Evolutionary conservation across 352 stramenopile species (phyloP).

Genomic region (Phytophthora crassamura): DNA sequence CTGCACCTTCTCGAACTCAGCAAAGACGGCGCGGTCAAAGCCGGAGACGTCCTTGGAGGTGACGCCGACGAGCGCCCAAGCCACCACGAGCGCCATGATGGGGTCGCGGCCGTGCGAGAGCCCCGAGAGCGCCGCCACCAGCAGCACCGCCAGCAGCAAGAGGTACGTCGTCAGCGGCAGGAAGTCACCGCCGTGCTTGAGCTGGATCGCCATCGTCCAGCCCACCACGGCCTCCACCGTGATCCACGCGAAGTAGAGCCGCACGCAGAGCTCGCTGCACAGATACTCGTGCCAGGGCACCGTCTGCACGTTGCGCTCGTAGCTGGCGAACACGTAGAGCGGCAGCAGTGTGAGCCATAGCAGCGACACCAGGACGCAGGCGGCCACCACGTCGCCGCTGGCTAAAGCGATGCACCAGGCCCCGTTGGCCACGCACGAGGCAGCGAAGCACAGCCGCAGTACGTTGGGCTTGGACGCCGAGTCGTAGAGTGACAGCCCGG

Average conservation of each 20-base stretch:
- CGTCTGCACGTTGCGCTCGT: constrained; percentile 51
- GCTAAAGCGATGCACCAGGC: constrained; percentile 65
- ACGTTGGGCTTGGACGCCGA: constrained; percentile 47
- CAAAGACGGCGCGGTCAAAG: constrained; percentile 25
- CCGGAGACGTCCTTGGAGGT: constrained; percentile 44
- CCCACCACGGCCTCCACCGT: constrained; percentile 56
- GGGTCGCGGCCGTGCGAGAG: constrained; percentile 62
- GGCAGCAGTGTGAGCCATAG: constrained; percentile 65
- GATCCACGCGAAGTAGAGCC: constrained; percentile 74
- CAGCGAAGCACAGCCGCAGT: constrained; percentile 62
- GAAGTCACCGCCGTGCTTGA: constrained; percentile 34
- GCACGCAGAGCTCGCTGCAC: constrained; percentile 66
- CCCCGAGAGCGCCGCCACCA: constrained; percentile 49
- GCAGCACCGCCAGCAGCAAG: constrained; percentile 47
- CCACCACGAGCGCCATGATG: constrained; percentile 58
- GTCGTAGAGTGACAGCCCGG: constrained; percentile 56
- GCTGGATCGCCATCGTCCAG: constrained; percentile 62
- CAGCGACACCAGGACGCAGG: constrained; percentile 56
- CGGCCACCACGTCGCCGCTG: constrained; percentile 41
- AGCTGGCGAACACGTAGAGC: constrained; percentile 73
- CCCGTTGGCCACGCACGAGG: constrained; percentile 57
- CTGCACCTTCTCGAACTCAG: constrained; percentile 53
- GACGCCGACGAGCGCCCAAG: constrained; percentile 60
- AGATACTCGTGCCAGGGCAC: constrained; percentile 65
- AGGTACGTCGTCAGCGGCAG: constrained; percentile 55